Conservation (phyloP, 768 basidiomycete genomes). For the Suillus tomentosus region DNA sequence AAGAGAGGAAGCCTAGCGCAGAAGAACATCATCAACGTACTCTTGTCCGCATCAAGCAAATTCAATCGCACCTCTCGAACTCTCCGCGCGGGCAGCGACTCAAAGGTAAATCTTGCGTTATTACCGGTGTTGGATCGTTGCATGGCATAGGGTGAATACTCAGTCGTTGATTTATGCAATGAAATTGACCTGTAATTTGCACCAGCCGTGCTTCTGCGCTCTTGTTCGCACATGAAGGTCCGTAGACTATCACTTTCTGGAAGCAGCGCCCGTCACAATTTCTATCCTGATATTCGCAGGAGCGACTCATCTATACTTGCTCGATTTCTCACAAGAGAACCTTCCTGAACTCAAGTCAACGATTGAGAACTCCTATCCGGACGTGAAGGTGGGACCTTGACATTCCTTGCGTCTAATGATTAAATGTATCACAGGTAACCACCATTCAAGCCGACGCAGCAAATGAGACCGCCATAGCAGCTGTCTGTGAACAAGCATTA, state of each 20-base stretch:
- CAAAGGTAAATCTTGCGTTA: constrained; percentile 77
- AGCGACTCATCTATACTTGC: constrained; percentile 73
- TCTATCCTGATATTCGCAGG: constrained; percentile 43
- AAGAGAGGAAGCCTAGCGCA: constrained; percentile 21
- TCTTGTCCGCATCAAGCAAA: constrained; percentile 61
- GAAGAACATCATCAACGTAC: constrained; percentile 64
- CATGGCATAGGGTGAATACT: constrained; percentile 80
- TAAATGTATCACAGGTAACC: constrained; percentile 60
- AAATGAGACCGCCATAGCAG: constrained; percentile 67
- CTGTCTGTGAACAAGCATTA: constrained; percentile 70
- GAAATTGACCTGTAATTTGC: constrained; percentile 7
- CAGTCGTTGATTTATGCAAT: constrained; percentile 15
- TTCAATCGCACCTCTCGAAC: constrained; percentile 65
- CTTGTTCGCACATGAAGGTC: constrained; percentile 81
- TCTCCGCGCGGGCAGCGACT: constrained; percentile 58
- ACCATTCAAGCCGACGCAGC: constrained; percentile 81
- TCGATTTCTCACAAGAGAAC: constrained; percentile 69
- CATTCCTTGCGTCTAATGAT: background rate
- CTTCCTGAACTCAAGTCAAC: constrained; percentile 71
- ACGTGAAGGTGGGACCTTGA: constrained; percentile 62
- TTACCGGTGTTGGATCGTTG: constrained; percentile 86
- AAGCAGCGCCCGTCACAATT: constrained; percentile 10
- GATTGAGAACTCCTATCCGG: constrained; percentile 67
- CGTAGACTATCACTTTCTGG: constrained; percentile 13
- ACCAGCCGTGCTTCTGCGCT: constrained; percentile 70